Evolutionary conservation across 805 yeast species (phyloP), one percentile per base, ranked within the genome.

Genomic region (Nakazawaea ernobii): DNA sequence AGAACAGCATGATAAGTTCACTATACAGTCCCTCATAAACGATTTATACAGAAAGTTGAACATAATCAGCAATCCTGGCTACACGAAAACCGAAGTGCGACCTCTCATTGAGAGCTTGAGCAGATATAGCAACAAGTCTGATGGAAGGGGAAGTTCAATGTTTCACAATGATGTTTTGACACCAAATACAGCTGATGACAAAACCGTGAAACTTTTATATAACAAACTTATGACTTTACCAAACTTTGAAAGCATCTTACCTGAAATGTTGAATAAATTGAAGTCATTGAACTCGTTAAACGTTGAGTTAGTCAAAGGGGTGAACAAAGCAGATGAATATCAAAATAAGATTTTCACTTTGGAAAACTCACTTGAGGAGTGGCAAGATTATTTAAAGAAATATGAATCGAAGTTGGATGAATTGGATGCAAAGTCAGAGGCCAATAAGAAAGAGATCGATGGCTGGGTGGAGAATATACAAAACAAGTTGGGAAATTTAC

Each of bases 21-120:
- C 66, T 2, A 15, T 63, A 2, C 62, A 60, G 42, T 47, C 55
- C 3, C 45, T 48, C 15, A 51, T 63, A 4, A 57, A 58, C 42
- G 66, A 63, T 49, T 39, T 63, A 5, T 53, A 59, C 32, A 46
- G 60, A 37, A 44, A 54, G 32, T 20, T 57, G 1, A 54, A 55
- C 28, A 5, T 63, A 9, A 26, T 61, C 2, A 17, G 53, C 3
- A 53, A 54, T 24, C 55, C 57, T 2, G 52, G 52, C 2, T 45
- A 42, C 14, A 39, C 53, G 4, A 14, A 46, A 4, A 42, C 52
- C 6, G 54, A 55, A 17, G 52, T 59, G 7, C 52, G 49, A 15
- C 20, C 37, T 1, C 46, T 55, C 15, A 33, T 63, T 1, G 51
- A 46, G 1, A 35, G 24, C 10, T 27, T 60, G 8, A 32, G 46